Conservation (phyloP, 2,329 filamentous ascomycete species). For the Verticillium longisporum region DNA sequence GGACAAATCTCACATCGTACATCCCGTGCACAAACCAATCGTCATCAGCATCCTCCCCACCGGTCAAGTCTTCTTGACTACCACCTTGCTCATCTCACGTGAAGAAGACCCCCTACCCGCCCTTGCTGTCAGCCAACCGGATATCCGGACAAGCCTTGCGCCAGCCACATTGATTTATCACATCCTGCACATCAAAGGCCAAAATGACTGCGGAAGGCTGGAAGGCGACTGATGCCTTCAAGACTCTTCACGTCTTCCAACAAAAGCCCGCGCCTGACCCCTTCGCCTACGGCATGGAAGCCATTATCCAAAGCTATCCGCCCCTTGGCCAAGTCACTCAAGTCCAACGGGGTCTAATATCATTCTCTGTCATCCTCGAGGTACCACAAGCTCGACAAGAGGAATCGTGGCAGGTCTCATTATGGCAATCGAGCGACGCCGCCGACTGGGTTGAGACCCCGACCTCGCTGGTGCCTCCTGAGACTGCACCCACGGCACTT, state of each 20-base stretch:
- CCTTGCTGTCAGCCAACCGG: neutral
- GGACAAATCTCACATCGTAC: neutral
- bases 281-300: constrained; percentile 25
- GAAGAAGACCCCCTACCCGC: neutral
- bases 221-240: constrained; percentile 26
- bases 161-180: neutral
- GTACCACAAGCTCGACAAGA: constrained; percentile 47
- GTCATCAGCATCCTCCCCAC: neutral
- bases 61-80: neutral
- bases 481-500: constrained; percentile 41
- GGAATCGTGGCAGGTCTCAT: constrained; percentile 61
- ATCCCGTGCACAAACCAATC: neutral
- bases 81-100: neutral
- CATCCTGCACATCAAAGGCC: neutral
- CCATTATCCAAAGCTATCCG: constrained; percentile 51
- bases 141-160: neutral
- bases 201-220: neutral
- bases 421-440: constrained; percentile 64
- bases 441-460: constrained; percentile 47
- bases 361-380: constrained; percentile 65
- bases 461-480: constrained; percentile 20
- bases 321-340: constrained; percentile 69
- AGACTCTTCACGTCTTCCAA: constrained; percentile 28
- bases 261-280: constrained; percentile 23
- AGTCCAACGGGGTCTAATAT: constrained; percentile 38